These are phyloP conservation scores for Strobilomyces confusus DNA, from an alignment of 768 basidiomycete genomes.

Conservation along the genomic window DNA sequence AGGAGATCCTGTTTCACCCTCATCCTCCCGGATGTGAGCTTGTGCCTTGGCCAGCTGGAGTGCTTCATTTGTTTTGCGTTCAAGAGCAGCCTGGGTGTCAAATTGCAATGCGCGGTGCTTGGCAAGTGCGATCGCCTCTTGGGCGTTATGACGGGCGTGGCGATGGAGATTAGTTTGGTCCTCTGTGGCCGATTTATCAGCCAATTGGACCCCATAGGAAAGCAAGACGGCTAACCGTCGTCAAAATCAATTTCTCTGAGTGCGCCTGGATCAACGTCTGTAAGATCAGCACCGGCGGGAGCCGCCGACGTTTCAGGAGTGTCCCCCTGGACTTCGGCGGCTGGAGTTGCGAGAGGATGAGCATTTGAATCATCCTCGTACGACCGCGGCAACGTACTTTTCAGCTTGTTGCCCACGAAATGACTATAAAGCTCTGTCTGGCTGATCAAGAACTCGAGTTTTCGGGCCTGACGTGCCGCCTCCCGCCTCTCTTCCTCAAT, in stretches of 20 bases:
- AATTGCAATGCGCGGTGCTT: constrained; percentile 79
- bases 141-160: constrained; percentile 86
- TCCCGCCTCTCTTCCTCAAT: constrained; percentile 93
- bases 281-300: constrained; percentile 57
- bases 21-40: constrained; percentile 39
- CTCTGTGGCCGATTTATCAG: constrained; percentile 43
- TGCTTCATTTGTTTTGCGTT: constrained; percentile 78
- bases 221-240: constrained; percentile 56
- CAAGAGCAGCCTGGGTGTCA: constrained; percentile 76
- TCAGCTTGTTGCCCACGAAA: constrained; percentile 96
- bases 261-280: constrained; percentile 45
- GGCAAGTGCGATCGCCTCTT: constrained; percentile 79
- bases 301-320: constrained; percentile 37
- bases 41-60: constrained; percentile 60
- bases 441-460: constrained; percentile 97
- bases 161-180: constrained; percentile 81
- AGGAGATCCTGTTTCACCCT: constrained; percentile 35
- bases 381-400: constrained; percentile 51
- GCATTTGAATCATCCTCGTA: constrained; percentile 13
- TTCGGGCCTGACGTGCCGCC: constrained; percentile 88
- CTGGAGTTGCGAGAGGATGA: constrained; percentile 36
- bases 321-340: constrained; percentile 72
- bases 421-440: constrained; percentile 99
- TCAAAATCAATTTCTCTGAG: constrained; percentile 87
- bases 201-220: not conserved